These are phyloP conservation scores for Claviceps sp. DNA, from an alignment of 2,329 filamentous ascomycete genomes.

Conservation along the genomic window DNA sequence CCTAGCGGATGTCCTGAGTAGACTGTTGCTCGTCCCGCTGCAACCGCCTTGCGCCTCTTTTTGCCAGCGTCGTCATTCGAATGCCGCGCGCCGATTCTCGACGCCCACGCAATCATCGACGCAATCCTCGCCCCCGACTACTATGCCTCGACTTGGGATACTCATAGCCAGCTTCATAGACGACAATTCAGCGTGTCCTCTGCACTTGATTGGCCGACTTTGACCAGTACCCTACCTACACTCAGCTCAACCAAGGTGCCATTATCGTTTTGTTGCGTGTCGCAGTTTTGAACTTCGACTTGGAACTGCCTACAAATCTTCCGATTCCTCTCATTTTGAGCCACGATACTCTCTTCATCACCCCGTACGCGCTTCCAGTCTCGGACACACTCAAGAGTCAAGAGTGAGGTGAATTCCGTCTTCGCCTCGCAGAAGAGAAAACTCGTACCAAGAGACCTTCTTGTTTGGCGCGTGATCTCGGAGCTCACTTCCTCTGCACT, in stretches of 20 bases:
- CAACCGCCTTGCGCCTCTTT: not conserved
- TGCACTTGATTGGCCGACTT: not conserved
- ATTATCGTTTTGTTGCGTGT: not conserved
- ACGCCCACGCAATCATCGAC: not conserved
- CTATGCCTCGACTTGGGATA: constrained; percentile 3
- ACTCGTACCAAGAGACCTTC: too few species aligned
- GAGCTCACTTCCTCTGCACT: not conserved
- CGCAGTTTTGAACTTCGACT: not conserved
- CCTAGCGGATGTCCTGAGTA: not conserved
- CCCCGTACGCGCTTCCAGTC: not conserved
- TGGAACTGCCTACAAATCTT: not conserved
- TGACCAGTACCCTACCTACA: not conserved
- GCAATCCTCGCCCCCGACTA: not conserved
- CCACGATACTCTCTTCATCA: not conserved
- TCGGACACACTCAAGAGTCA: not conserved
- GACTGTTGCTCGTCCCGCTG: not conserved
- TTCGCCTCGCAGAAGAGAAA: not conserved
- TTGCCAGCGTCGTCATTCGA: not conserved
- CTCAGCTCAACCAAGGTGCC: not conserved
- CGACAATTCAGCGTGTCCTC: not conserved
- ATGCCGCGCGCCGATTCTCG: not conserved
- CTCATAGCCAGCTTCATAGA: not conserved
- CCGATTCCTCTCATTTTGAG: not conserved
- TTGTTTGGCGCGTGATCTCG: not conserved
- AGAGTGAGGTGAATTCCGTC: not conserved